Percentiles rank a stretch among this genome's conserved stretches.
phyloP scores from a whole-genome alignment of 495 filamentous ascomycete species.

The Penicillium egyptiacum region DNA sequence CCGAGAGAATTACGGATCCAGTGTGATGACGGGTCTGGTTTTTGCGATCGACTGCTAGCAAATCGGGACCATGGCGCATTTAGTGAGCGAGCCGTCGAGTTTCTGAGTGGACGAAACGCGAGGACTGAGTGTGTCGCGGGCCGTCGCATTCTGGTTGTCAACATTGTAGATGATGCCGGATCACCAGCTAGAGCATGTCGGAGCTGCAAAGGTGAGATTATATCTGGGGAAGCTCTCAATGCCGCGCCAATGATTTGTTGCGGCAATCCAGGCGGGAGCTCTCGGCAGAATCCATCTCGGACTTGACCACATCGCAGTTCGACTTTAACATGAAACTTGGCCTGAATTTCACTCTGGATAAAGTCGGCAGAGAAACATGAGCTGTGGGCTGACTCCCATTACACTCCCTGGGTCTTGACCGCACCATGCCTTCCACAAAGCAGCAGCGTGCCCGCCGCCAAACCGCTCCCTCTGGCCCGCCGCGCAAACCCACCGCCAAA shows the following conservation, averaged over 20 bases:
- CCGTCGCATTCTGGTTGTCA: slow-evolving; percentile 31
- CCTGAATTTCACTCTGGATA: slow-evolving; percentile 2
- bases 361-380: slow-evolving; percentile 15
- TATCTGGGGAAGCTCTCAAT: slow-evolving; percentile 24
- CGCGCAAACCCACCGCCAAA: slow-evolving; percentile 32
- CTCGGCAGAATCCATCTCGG: slow-evolving; percentile 38
- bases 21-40: slow-evolving; percentile 20
- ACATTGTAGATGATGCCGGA: slow-evolving; percentile 29
- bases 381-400: not conserved
- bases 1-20: slow-evolving; percentile 42
- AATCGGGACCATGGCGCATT: slow-evolving; percentile 34
- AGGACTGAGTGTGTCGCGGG: slow-evolving; percentile 23
- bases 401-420: slow-evolving; percentile 11
- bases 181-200: slow-evolving; percentile 13
- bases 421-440: slow-evolving; percentile 30
- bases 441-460: slow-evolving; percentile 43
- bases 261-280: slow-evolving; percentile 37
- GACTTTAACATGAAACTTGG: slow-evolving; percentile 5
- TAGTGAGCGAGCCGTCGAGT: slow-evolving; percentile 19
- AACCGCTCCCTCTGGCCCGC: slow-evolving; percentile 43
- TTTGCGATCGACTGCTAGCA: slow-evolving; percentile 30
- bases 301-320: slow-evolving; percentile 25
- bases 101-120: slow-evolving; percentile 22
- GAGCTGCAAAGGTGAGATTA: slow-evolving; percentile 4
- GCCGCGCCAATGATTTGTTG: slow-evolving; percentile 20